Conservation (phyloP, 495 filamentous ascomycete genomes). For the Hypoxylon fragiforme region DNA sequence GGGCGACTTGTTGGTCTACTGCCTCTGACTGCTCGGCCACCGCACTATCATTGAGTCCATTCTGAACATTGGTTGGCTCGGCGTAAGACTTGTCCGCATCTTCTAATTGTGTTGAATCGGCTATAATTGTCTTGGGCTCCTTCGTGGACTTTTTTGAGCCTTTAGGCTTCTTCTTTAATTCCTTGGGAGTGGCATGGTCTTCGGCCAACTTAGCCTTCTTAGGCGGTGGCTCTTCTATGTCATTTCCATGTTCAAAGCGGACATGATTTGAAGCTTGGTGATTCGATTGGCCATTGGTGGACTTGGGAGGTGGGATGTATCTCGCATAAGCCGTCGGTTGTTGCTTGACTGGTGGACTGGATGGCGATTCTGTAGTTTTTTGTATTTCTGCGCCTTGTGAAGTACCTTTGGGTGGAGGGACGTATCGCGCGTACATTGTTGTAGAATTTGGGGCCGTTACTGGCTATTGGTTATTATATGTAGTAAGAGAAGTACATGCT, state of each 20-base stretch:
- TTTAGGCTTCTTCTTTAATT: slow-evolving; percentile 25
- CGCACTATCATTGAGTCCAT: not conserved
- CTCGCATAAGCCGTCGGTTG: slow-evolving; percentile 45
- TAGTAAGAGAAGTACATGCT: no score
- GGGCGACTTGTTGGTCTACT: not conserved
- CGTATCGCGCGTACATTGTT: slow-evolving; percentile 48
- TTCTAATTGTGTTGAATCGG: slow-evolving; percentile 2
- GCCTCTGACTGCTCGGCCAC: not conserved
- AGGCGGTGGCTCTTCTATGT: slow-evolving; percentile 21
- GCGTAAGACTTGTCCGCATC: no score
- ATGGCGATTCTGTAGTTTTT: not conserved
- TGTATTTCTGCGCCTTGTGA: slow-evolving; percentile 7
- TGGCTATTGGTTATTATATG: no score
- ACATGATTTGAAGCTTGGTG: slow-evolving; percentile 23
- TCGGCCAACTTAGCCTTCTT: slow-evolving; percentile 31
- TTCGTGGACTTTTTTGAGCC: slow-evolving; percentile 35
- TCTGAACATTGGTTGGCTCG: no score
- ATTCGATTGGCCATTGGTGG: slow-evolving; percentile 16
- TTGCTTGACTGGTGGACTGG: slow-evolving; percentile 12
- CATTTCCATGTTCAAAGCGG: slow-evolving; percentile 23
- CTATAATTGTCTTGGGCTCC: not conserved
- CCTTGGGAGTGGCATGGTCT: slow-evolving; percentile 2
- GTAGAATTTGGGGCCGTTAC: not conserved
- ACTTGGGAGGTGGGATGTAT: slow-evolving; percentile 42
- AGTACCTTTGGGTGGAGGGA: slow-evolving; percentile 41